These are phyloP conservation scores for Pythium diclinum DNA, from an alignment of 352 stramenopile genomes.

Conservation along the genomic window DNA sequence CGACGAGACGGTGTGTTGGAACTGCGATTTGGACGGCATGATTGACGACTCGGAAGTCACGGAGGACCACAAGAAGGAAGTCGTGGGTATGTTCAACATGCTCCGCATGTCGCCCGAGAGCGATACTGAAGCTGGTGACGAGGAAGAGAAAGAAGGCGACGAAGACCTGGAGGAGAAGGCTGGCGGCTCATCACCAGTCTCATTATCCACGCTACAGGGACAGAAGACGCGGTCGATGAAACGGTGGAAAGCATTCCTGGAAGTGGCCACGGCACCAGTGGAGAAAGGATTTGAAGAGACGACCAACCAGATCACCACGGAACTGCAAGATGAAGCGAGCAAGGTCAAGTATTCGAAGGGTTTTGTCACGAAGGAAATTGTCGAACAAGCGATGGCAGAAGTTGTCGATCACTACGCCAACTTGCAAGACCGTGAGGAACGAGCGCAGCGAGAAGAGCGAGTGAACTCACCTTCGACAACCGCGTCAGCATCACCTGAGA, in stretches of 20 bases:
- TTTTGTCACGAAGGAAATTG: conserved; percentile 56
- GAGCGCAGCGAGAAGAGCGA: conserved; percentile 19
- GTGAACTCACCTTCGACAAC: background rate
- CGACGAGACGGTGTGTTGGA: conserved; percentile 69
- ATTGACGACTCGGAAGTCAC: conserved; percentile 78
- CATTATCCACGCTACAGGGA: background rate
- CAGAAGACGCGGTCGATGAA: conserved; percentile 28
- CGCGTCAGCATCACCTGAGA: background rate
- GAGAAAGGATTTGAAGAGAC: conserved; percentile 42
- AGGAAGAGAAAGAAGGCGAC: conserved; percentile 15
- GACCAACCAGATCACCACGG: conserved; percentile 48
- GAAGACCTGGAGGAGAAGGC: conserved; percentile 5
- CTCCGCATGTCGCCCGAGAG: conserved; percentile 34
- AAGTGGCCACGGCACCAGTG: conserved; percentile 47
- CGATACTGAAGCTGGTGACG: conserved; percentile 18
- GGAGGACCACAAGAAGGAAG: conserved; percentile 41
- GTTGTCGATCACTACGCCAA: conserved; percentile 39
- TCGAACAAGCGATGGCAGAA: conserved; percentile 34
- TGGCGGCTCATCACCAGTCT: conserved; percentile 1
- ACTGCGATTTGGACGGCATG: conserved; percentile 67
- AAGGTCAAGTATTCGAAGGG: conserved; percentile 46
- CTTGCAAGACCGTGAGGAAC: conserved; percentile 36
- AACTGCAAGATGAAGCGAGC: conserved; percentile 44
- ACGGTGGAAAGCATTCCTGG: conserved; percentile 65
- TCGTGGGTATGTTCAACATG: conserved; percentile 42